Percentiles rank a stretch among this genome's conserved stretches.
These are phyloP conservation scores for Alternaria rosae DNA, from an alignment of 2,329 filamentous ascomycete genomes.

Conservation along the genomic window DNA sequence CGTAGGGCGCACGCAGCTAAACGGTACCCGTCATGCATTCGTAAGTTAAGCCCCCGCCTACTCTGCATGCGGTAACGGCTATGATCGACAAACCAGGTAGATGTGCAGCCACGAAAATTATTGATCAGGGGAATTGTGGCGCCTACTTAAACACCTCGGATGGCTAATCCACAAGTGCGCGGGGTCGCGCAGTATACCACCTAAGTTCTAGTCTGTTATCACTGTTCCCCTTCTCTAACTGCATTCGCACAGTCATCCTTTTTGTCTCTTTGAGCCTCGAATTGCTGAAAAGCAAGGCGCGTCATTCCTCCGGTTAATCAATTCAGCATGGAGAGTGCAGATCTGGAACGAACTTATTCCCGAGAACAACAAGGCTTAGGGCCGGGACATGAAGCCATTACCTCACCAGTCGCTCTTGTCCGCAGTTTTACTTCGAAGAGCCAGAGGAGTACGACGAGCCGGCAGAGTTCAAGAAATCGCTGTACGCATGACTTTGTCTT, in stretches of 20 bases:
- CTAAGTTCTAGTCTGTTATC: background rate
- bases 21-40: conserved; percentile 13
- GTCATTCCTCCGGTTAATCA: conserved; percentile 6
- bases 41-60: conserved; percentile 19
- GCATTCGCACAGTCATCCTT: background rate
- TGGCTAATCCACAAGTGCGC: conserved; percentile 12
- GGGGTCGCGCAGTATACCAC: conserved; percentile 8
- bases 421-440: conserved; percentile 36
- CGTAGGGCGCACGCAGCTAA: conserved; percentile 4
- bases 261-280: background rate
- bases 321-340: conserved; percentile 25
- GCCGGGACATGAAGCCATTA: conserved; percentile 30
- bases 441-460: conserved; percentile 21
- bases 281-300: conserved; percentile 13
- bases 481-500: conserved; percentile 13
- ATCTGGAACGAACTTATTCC: conserved; percentile 47
- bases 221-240: conserved; percentile 3
- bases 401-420: conserved; percentile 39
- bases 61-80: conserved; percentile 12
- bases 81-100: conserved; percentile 15
- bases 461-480: conserved; percentile 19
- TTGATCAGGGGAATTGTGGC: background rate
- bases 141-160: conserved; percentile 15
- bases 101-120: conserved; percentile 12
- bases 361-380: conserved; percentile 41